Evolutionary conservation across 495 filamentous ascomycete genomes (phyloP), one percentile per base, ranked within the genome.

Genomic region (Peziza echinospora): DNA sequence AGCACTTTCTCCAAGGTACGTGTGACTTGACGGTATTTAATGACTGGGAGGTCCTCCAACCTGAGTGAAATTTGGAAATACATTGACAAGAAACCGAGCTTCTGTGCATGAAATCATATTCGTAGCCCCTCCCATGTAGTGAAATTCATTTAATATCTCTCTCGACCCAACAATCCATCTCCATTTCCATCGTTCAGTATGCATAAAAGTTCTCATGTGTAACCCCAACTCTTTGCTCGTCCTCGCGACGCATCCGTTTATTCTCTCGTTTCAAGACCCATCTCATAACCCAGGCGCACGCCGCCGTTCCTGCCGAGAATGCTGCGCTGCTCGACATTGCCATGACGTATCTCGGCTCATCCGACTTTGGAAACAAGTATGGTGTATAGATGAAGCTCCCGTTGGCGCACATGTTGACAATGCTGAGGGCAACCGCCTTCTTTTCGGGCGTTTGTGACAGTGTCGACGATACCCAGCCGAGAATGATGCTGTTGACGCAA

Each of bases 211-310:
- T 37, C 6, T 37, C 30, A 5, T 7, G 30, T 37, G 30, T 5
- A 7, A 11, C 30, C 30, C 19, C 30, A 3, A 7, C 30, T 6
- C 6, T 17, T 0, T 17, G 13, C 30, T 37, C 13, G 13, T 56
- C 52, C n/a, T 63, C 65, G n/a, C n/a, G n/a, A n/a, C n/a, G n/a
- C n/a, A 75, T 58, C 53, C 65, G 71, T 54, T 57, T 65, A 49
- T 76, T 74, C 53, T 64, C 57, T 44, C 57, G 56, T 44, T 62
- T 63, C 40, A 72, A 55, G 45, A 67, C 53, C n/a, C 63, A 49
- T 23, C 62, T 64, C 50, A 68, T 54, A 1, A 56, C 42, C 48
- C 72, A 61, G 0, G 71, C 69, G 16, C 65, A 16, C 10, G 56
- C 3, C 4, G 59, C 63, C 9, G 66, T 62, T 10, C 64, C 48